A percentile compares a stretch with the other conserved stretches of the same genome.
Conservation (phyloP, 345 rosid genomes). For the Lepidium didymum region DNA sequence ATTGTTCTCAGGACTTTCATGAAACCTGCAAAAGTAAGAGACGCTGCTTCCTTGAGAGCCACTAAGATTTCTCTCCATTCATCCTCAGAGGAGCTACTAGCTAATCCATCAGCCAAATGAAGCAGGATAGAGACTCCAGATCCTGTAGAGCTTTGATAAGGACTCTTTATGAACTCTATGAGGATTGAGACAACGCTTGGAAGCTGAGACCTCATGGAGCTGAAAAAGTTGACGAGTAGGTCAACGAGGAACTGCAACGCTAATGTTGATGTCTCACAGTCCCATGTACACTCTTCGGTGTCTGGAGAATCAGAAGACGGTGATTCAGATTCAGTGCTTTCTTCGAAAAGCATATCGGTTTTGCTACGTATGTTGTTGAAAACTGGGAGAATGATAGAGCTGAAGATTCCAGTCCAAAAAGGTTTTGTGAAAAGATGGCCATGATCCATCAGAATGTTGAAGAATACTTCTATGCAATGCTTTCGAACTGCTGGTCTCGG, state of each 20-base stretch:
- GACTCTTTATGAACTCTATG: slow-evolving; percentile 58
- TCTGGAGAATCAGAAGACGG: slow-evolving; percentile 38
- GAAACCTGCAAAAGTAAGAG: slow-evolving; percentile 57
- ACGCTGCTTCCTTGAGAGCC: slow-evolving; percentile 69
- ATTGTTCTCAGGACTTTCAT: slow-evolving; percentile 68
- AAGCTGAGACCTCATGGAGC: slow-evolving; percentile 57
- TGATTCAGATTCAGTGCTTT: slow-evolving; percentile 34
- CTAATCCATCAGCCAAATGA: slow-evolving; percentile 56
- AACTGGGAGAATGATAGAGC: slow-evolving; percentile 55
- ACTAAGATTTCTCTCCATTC: slow-evolving; percentile 66
- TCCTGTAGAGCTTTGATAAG: slow-evolving; percentile 72
- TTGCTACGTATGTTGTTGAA: slow-evolving; percentile 43
- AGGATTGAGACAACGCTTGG: slow-evolving; percentile 47
- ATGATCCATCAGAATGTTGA: slow-evolving; percentile 87
- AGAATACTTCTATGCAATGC: slow-evolving; percentile 81
- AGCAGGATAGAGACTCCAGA: slow-evolving; percentile 63
- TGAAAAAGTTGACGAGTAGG: slow-evolving; percentile 51
- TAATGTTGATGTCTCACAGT: slow-evolving; percentile 68
- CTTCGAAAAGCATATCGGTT: slow-evolving; percentile 38
- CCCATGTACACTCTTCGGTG: slow-evolving; percentile 61
- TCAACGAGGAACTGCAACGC: slow-evolving; percentile 74
- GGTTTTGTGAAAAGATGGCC: slow-evolving; percentile 80
- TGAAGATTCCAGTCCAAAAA: slow-evolving; percentile 64
- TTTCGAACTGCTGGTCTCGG: slow-evolving; percentile 71
- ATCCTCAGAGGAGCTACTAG: slow-evolving; percentile 49